These are phyloP conservation scores for Aspergillus hancockii DNA, from an alignment of 495 filamentous ascomycete species.

Conservation along the genomic window DNA sequence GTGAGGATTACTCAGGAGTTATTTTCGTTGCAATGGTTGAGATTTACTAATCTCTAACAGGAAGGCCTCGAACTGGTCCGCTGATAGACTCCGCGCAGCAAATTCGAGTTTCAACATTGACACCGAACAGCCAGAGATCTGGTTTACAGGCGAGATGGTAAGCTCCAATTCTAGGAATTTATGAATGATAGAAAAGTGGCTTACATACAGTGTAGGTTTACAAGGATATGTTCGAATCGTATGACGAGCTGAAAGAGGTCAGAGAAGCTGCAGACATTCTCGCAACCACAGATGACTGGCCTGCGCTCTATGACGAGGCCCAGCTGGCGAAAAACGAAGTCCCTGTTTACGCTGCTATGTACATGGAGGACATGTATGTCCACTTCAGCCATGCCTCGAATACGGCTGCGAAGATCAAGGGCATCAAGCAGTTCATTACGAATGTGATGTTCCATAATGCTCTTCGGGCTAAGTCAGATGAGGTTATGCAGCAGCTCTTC, in stretches of 20 bases:
- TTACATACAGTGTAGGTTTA: conserved; percentile 53
- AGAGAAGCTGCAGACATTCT: conserved; percentile 67
- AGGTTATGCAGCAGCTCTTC: conserved; percentile 71
- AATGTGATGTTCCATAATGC: conserved; percentile 88
- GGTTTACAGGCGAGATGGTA: conserved; percentile 90
- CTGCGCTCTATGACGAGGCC: conserved; percentile 70
- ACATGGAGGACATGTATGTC: conserved; percentile 93
- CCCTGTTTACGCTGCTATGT: conserved; percentile 86
- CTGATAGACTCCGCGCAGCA: conserved; percentile 49
- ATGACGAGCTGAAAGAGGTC: conserved; percentile 67
- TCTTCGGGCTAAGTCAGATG: conserved; percentile 67
- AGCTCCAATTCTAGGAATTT: not conserved
- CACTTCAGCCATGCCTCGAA: conserved; percentile 69
- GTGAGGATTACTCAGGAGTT: conserved; percentile 27
- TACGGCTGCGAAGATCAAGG: conserved; percentile 74
- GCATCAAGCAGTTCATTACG: conserved; percentile 78
- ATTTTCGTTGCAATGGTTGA: not conserved
- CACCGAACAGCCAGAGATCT: conserved; percentile 56
- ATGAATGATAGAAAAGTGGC: not conserved
- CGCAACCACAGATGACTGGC: conserved; percentile 68
- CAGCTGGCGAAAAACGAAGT: conserved; percentile 77
- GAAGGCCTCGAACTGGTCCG: conserved; percentile 63
- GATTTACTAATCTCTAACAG: conserved; percentile 31
- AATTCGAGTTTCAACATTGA: conserved; percentile 46
- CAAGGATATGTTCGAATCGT: conserved; percentile 76